Evolutionary conservation across 768 basidiomycete species (phyloP).

Genomic region (Amanita exitialis): DNA sequence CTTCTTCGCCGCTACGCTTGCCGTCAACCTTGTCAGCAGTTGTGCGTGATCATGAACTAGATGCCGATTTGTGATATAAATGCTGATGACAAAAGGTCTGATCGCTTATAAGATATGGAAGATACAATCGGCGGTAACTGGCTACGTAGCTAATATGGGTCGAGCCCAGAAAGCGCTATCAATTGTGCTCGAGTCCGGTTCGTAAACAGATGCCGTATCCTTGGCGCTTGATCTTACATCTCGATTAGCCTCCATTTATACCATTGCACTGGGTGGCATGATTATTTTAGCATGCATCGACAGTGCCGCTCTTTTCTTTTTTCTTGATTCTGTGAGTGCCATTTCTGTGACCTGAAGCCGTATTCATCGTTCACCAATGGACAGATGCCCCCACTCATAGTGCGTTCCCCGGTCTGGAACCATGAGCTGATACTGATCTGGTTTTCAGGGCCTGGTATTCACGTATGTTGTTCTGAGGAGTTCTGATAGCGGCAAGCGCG

Average conservation of each 20-base stretch:
- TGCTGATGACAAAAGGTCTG: not conserved
- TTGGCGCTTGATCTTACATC: not conserved
- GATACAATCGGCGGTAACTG: not conserved
- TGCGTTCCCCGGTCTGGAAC: not conserved
- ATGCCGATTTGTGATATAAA: too few relatives aligned
- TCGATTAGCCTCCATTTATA: conserved; percentile 1
- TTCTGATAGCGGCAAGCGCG: not conserved
- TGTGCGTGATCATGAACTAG: not conserved
- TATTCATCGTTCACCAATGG: not conserved
- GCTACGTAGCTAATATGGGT: not conserved
- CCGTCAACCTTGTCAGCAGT: conserved; percentile 3
- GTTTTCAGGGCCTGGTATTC: not conserved
- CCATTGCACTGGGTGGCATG: not conserved
- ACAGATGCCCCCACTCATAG: conserved; percentile 4
- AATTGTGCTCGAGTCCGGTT: conserved; percentile 5
- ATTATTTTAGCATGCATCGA: not conserved
- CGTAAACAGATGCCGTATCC: not conserved
- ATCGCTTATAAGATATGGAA: conserved; percentile 1
- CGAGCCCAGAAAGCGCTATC: not conserved
- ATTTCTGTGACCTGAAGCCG: not conserved
- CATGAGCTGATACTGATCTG: not conserved
- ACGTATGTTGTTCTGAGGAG: not conserved
- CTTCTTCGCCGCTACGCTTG: conserved; percentile 3
- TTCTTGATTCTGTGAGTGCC: conserved; percentile 4
- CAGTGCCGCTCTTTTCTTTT: not conserved